A percentile compares a stretch with the other conserved stretches of the same genome.
Evolutionary conservation across 179 eudicot genomes (phyloP).

Genomic region (Beta lomatogona): DNA sequence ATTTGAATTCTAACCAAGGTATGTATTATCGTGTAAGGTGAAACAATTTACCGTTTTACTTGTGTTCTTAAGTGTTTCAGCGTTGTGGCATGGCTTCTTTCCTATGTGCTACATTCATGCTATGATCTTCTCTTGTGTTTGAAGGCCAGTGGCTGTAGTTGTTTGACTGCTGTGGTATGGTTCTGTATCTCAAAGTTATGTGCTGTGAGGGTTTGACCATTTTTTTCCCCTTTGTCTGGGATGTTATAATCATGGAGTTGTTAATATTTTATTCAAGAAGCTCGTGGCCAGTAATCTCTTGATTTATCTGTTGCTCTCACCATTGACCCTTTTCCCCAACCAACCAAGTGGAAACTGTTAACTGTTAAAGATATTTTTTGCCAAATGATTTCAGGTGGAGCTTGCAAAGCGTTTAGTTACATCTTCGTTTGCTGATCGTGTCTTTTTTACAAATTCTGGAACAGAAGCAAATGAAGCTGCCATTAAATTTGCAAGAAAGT

Average conservation of each 20-base stretch:
- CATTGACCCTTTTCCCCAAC: not conserved
- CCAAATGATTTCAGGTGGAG: constrained; percentile 54
- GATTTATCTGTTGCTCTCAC: not conserved
- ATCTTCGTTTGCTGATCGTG: constrained; percentile 60
- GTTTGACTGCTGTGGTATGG: not conserved
- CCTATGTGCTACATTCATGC: not conserved
- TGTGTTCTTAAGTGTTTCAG: not conserved
- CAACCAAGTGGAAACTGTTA: not conserved
- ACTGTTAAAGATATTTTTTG: not conserved
- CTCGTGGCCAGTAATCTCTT: not conserved
- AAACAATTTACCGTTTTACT: not conserved
- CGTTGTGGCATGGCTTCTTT: not conserved
- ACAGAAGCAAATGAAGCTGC: constrained; percentile 57
- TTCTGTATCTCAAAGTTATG: too few relatives aligned
- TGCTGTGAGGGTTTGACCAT: too few relatives aligned
- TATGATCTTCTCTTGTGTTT: not conserved
- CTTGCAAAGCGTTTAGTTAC: constrained; percentile 80
- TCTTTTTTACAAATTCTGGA: too few relatives aligned
- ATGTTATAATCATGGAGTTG: not conserved
- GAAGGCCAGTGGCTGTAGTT: not conserved
- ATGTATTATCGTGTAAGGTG: too few relatives aligned
- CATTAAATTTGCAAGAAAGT: constrained; percentile 80
- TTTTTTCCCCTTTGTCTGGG: not conserved
- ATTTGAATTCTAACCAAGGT: too few relatives aligned
- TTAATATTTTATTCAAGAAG: not conserved